Evolutionary conservation across 768 basidiomycete genomes (phyloP).

Genomic region (Termitomyces sp.): DNA sequence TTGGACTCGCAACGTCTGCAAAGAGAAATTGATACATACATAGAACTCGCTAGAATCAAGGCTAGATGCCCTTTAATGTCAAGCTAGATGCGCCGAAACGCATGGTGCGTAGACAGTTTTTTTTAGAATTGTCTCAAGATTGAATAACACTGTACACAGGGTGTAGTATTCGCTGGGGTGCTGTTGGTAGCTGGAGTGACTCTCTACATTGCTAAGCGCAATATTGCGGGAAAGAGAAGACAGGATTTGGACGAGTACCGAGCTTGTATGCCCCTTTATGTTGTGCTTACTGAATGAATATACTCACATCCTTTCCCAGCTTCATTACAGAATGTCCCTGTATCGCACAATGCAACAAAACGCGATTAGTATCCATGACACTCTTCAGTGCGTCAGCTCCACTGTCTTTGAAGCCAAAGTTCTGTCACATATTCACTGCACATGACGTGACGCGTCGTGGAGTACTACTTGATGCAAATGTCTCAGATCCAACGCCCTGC

Average conservation of each 20-base stretch:
- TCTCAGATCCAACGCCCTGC: conserved; percentile 1
- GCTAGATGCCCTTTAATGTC: conserved; percentile 10
- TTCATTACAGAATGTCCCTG: background rate
- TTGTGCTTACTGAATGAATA: background rate
- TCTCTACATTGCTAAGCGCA: conserved; percentile 32
- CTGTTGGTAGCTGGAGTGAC: conserved; percentile 28
- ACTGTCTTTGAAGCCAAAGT: too few species aligned
- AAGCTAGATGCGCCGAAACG: conserved; percentile 20
- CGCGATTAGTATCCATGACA: background rate
- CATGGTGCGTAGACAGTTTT: conserved; percentile 12
- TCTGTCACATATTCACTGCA: conserved; percentile 3
- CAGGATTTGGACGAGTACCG: conserved; percentile 30
- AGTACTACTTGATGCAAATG: background rate
- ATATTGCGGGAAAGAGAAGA: conserved; percentile 29
- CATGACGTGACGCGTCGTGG: conserved; percentile 11
- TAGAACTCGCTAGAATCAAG: background rate
- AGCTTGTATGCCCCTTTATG: conserved; percentile 20
- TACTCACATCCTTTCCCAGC: background rate
- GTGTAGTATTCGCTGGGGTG: conserved; percentile 26
- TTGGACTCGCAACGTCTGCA: background rate
- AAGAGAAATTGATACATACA: background rate
- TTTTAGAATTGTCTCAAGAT: background rate
- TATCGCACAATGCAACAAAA: background rate
- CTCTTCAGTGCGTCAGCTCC: background rate
- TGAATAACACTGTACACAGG: conserved; percentile 16